Percentiles rank a stretch among this genome's conserved stretches.
phyloP scores from a whole-genome alignment of 1,139 yeast species.

The Debaryomyces sp. region DNA sequence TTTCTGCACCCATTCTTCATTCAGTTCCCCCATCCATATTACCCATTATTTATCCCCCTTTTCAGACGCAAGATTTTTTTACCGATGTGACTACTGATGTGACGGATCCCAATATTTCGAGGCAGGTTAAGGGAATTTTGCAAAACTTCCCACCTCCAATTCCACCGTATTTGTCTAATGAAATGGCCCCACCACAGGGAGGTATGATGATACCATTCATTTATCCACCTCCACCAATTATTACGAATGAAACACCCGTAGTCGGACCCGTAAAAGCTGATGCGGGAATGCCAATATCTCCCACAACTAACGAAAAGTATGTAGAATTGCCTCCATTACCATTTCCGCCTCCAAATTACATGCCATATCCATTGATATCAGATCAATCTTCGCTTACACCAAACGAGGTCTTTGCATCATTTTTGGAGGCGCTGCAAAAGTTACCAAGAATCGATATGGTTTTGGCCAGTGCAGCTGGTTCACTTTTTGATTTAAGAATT shows the following conservation, averaged over 20 bases:
- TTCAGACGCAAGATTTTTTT: constrained; percentile 35
- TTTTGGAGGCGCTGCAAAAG: constrained; percentile 40
- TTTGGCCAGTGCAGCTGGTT: constrained; percentile 53
- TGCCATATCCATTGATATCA: constrained; percentile 50
- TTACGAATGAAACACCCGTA: constrained; percentile 23
- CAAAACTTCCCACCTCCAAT: constrained; percentile 46
- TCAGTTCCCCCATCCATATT: constrained; percentile 40
- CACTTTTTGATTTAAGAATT: constrained; percentile 38
- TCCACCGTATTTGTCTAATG: constrained; percentile 32
- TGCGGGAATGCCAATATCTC: background rate
- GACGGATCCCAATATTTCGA: constrained; percentile 16
- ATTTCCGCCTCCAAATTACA: constrained; percentile 50
- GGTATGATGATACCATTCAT: constrained; percentile 52
- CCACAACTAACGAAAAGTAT: constrained; percentile 11
- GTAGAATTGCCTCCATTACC: constrained; percentile 48
- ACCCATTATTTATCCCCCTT: constrained; percentile 41
- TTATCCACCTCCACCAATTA: constrained; percentile 47
- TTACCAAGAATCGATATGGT: constrained; percentile 51
- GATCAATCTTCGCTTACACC: constrained; percentile 41
- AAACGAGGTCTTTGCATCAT: constrained; percentile 36
- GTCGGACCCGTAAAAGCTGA: constrained; percentile 10
- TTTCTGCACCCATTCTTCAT: constrained; percentile 23
- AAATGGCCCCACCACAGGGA: constrained; percentile 15
- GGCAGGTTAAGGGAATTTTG: constrained; percentile 31
- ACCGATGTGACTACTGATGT: constrained; percentile 32